These are phyloP conservation scores for Chalciporus sp. DNA, from an alignment of 1,284 basidiomycete species.

Conservation along the genomic window DNA sequence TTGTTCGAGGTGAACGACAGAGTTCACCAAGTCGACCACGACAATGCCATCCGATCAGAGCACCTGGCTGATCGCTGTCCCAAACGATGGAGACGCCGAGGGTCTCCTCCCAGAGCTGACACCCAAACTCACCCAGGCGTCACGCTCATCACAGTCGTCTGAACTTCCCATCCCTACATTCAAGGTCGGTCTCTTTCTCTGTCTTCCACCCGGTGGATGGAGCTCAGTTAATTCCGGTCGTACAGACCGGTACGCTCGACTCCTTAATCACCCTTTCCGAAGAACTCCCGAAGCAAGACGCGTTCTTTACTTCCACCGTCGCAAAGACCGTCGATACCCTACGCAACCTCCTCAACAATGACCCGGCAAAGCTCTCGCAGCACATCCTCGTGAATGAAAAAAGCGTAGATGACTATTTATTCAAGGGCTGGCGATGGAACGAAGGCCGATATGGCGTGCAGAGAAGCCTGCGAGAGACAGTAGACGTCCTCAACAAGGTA, in stretches of 20 bases:
- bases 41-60: constrained; percentile 84
- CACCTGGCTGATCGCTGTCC: constrained; percentile 79
- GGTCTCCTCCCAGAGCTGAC: constrained; percentile 64
- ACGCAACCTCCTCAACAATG: constrained; percentile 89
- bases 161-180: constrained; percentile 73
- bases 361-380: constrained; percentile 79
- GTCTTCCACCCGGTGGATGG: constrained; percentile 1
- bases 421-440: constrained; percentile 86
- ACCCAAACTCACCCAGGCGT: constrained; percentile 55
- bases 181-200: constrained; percentile 54
- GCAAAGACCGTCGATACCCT: constrained; percentile 96
- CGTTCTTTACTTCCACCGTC: constrained; percentile 84
- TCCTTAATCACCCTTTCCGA: constrained; percentile 90
- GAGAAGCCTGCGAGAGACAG: constrained; percentile 77
- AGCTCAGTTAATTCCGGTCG: constrained; percentile 16
- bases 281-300: constrained; percentile 89
- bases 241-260: constrained; percentile 93
- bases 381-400: constrained; percentile 86
- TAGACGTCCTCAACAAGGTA: constrained; percentile 84
- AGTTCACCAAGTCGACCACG: constrained; percentile 11
- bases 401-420: constrained; percentile 79
- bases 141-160: constrained; percentile 53
- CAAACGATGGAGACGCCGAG: constrained; percentile 76
- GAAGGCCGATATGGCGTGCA: constrained; percentile 85
- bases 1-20: constrained; percentile 4